Base-by-base conservation (phyloP, 148 eudicot species). In the Dysphania ambrosioides region DNA sequence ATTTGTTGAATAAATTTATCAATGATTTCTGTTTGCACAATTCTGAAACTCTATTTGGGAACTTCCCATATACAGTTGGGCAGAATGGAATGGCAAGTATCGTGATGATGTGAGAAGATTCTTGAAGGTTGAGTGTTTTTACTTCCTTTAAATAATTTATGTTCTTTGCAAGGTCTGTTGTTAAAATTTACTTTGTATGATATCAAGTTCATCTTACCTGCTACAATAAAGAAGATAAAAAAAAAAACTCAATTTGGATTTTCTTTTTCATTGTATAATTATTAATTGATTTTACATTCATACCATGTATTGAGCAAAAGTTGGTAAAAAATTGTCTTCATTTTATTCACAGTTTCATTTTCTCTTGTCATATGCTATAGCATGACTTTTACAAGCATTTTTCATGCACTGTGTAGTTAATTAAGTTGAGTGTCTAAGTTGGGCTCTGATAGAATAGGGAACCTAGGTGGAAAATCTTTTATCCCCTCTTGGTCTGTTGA, bases 61-160 rank as follows among this genome's bases (percentile, higher is more conserved):
- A 47, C 47, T 77, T 49, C 68, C 68, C 18, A 13, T 70, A 49
- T 85, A 68, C 78, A 96, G 97, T 87, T 96, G 99, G 99, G 99
- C 99, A 58, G 99, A 96, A 78, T 96, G 99, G 99, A 96, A 96
- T 79, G 99, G 97, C 59, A 90, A 75, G 80, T 96, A 96, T 81
- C 97, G 99, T 83, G 99, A 96, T 82, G 99, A 96, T 76, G 47
- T 96, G 38, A 87, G 97, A 80, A 86, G 87, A 80, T 96, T 85
- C 82, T 78, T 96, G 42, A 96, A 96, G 97, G 99, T 96, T 72
- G 16, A 1, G 10, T 30, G 34, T 29, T 35, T 5, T 4, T 71
- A 34, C 12, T 61, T n/a, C 9, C 18, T 74, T 30, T 11, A 41
- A 56, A 10, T 44, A 62, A 18, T 35, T 40, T 65, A 29, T 65